phyloP scores from a whole-genome alignment of 805 yeast species.

The Priceomyces fermenticarens region DNA sequence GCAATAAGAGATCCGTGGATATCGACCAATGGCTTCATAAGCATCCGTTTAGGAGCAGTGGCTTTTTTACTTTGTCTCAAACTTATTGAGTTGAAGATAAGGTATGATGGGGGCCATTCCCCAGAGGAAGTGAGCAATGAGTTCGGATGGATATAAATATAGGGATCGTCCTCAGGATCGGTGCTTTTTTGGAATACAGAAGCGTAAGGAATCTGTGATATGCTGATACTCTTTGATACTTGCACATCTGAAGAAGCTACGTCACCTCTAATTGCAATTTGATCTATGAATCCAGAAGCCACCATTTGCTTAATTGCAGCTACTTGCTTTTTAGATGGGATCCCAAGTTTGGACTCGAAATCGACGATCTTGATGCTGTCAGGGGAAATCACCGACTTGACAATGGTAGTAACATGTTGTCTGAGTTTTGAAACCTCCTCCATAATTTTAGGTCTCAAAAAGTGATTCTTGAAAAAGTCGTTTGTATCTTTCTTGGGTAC shows the following conservation, averaged over 20 bases:
- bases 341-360: slow-evolving; percentile 46
- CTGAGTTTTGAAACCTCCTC: slow-evolving; percentile 81
- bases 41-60: slow-evolving; percentile 41
- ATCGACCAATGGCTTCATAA: slow-evolving; percentile 77
- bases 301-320: slow-evolving; percentile 86
- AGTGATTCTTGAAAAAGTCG: slow-evolving; percentile 56
- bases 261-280: slow-evolving; percentile 83
- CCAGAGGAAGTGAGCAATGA: slow-evolving; percentile 64
- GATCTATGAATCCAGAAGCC: slow-evolving; percentile 90
- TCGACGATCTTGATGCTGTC: slow-evolving; percentile 52
- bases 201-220: slow-evolving; percentile 62
- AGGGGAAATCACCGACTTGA: slow-evolving; percentile 58
- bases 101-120: slow-evolving; percentile 70
- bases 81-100: slow-evolving; percentile 71
- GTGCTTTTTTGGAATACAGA: slow-evolving; percentile 49
- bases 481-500: slow-evolving; percentile 46
- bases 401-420: slow-evolving; percentile 73
- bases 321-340: slow-evolving; percentile 69
- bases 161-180: slow-evolving; percentile 45
- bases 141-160: slow-evolving; percentile 76
- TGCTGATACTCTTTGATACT: slow-evolving; percentile 54
- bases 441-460: slow-evolving; percentile 75
- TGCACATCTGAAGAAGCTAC: slow-evolving; percentile 58
- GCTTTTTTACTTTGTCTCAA: slow-evolving; percentile 45
- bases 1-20: slow-evolving; percentile 72